Percentiles rank a stretch among this genome's conserved stretches.
Evolutionary conservation across 2,329 filamentous ascomycete species (phyloP).

Genomic region (Colletotrichum sidae): DNA sequence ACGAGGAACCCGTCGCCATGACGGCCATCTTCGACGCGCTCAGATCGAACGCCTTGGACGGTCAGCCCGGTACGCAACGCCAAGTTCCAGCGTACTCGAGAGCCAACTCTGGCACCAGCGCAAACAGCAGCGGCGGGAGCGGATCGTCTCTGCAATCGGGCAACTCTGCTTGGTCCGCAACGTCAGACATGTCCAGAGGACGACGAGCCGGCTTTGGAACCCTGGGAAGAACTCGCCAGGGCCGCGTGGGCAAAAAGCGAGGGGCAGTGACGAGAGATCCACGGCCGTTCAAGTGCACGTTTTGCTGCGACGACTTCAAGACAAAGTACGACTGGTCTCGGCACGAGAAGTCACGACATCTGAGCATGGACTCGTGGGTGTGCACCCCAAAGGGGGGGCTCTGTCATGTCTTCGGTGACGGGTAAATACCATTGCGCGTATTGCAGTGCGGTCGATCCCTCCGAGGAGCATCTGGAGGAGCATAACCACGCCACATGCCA

Average conservation of each 20-base stretch:
- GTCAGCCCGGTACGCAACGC: background rate
- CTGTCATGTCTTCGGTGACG: slow-evolving; percentile 37
- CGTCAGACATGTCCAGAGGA: slow-evolving; percentile 5
- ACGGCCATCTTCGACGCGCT: slow-evolving; percentile 45
- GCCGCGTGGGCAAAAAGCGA: slow-evolving; percentile 2
- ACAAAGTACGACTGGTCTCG: slow-evolving; percentile 59
- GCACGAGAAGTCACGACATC: slow-evolving; percentile 61
- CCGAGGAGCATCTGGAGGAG: slow-evolving; percentile 39
- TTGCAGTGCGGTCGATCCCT: slow-evolving; percentile 41
- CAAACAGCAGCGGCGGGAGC: slow-evolving; percentile 15
- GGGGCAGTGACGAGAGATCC: slow-evolving; percentile 1
- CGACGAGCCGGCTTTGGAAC: slow-evolving; percentile 1
- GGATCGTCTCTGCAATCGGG: slow-evolving; percentile 21
- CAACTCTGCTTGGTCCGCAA: slow-evolving; percentile 22
- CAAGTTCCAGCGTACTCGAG: background rate
- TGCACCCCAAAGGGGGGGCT: slow-evolving; percentile 47
- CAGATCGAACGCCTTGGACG: background rate
- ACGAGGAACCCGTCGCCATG: slow-evolving; percentile 46
- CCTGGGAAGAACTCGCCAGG: background rate
- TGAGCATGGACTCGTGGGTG: slow-evolving; percentile 59
- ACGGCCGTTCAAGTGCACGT: slow-evolving; percentile 54
- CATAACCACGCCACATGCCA: slow-evolving; percentile 42
- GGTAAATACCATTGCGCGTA: slow-evolving; percentile 42
- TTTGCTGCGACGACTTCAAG: slow-evolving; percentile 58
- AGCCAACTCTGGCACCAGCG: slow-evolving; percentile 18